Evolutionary conservation across 257 asterid genomes (phyloP).

Genomic region (Cinchona pubescens): DNA sequence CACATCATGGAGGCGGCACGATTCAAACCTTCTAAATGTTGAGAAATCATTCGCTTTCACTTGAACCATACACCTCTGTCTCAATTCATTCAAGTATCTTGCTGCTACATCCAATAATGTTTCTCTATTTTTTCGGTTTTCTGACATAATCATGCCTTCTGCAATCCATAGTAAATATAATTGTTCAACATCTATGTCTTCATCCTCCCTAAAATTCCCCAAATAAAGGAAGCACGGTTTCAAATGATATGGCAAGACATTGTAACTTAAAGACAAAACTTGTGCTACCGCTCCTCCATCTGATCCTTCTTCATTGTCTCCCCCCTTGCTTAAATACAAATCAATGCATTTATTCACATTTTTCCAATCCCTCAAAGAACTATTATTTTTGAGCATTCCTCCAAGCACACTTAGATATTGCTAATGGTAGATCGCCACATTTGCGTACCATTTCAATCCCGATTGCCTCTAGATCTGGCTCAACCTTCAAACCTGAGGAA

Average conservation of each 20-base stretch:
- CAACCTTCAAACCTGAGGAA: background rate
- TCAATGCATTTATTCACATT: slow-evolving; percentile 4
- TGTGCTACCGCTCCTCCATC: slow-evolving; percentile 7
- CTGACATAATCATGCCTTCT: slow-evolving; percentile 6
- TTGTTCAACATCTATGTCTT: background rate
- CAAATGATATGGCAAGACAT: slow-evolving; percentile 26
- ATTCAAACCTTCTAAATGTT: background rate
- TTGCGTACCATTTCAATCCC: slow-evolving; percentile 19
- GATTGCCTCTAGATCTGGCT: background rate
- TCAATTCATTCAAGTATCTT: slow-evolving; percentile 19
- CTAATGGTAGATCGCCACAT: slow-evolving; percentile 24
- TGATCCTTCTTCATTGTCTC: background rate
- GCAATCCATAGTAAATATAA: slow-evolving; percentile 1
- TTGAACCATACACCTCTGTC: slow-evolving; percentile 22
- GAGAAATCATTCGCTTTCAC: background rate
- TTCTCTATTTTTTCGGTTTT: slow-evolving; percentile 9
- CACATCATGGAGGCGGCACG: slow-evolving; percentile 23
- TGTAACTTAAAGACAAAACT: slow-evolving; percentile 19
- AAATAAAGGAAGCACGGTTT: slow-evolving; percentile 26
- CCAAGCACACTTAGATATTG: slow-evolving; percentile 21
- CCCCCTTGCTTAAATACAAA: background rate
- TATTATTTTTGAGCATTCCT: slow-evolving; percentile 18
- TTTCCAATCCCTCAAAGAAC: slow-evolving; percentile 15
- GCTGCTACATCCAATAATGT: slow-evolving; percentile 24
- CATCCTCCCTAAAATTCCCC: slow-evolving; percentile 15